Percentiles rank a stretch among this genome's conserved stretches.
These are phyloP conservation scores for Juncus effusus DNA, from an alignment of 176 grass and related monocot species.

Conservation along the genomic window DNA sequence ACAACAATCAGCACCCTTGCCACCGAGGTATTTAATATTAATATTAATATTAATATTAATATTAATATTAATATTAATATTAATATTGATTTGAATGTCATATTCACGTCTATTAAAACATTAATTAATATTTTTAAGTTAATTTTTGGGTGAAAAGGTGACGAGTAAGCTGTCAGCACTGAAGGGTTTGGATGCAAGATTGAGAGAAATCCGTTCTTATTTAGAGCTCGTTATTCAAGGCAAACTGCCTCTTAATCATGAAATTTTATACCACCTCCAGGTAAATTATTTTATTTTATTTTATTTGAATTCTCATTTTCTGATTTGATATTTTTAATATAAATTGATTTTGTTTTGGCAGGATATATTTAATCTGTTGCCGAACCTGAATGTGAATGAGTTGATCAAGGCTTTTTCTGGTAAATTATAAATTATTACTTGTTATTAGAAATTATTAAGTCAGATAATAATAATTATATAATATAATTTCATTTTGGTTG, in stretches of 20 bases:
- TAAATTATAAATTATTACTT: constrained; percentile 27
- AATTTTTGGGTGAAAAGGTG: constrained; percentile 43
- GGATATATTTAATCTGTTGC: constrained; percentile 95
- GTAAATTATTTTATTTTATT: constrained; percentile 23
- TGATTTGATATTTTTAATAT: not conserved
- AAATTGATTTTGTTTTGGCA: constrained; percentile 31
- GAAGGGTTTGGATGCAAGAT: constrained; percentile 82
- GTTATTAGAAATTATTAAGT: not conserved
- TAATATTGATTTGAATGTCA: not conserved
- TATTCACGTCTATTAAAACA: not conserved
- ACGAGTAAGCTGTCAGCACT: constrained; percentile 81
- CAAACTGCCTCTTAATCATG: constrained; percentile 90
- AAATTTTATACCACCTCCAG: constrained; percentile 97
- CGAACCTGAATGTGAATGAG: constrained; percentile 89
- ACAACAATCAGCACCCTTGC: constrained; percentile 95
- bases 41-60: constrained; percentile 11
- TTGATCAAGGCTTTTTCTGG: constrained; percentile 96
- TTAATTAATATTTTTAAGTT: not conserved
- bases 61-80: constrained; percentile 18
- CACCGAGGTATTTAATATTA: constrained; percentile 55
- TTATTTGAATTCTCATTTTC: not conserved
- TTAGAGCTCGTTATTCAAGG: constrained; percentile 88
- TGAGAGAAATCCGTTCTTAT: constrained; percentile 78
- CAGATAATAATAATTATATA: too few relatives aligned
- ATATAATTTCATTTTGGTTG: not conserved